These are phyloP conservation scores for Vigna reflexopilosa DNA, from an alignment of 306 rosid genomes.

Conservation along the genomic window DNA sequence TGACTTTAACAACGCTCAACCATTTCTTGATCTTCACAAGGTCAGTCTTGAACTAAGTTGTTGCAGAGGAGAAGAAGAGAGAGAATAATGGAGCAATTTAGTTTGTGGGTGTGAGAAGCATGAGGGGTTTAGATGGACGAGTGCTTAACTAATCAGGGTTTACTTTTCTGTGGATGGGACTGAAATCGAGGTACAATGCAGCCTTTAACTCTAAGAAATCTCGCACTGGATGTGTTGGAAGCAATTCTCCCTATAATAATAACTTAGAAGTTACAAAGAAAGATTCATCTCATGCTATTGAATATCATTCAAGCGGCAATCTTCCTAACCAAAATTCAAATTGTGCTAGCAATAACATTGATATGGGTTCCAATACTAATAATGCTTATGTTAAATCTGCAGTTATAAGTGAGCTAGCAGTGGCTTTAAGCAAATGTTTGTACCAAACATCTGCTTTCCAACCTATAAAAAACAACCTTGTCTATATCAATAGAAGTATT, in stretches of 20 bases:
- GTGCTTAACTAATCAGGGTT: no score
- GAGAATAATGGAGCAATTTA: no score
- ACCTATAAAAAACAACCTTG: constrained; percentile 53
- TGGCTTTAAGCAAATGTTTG: constrained; percentile 59
- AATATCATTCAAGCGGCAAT: constrained; percentile 66
- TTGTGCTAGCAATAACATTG: constrained; percentile 73
- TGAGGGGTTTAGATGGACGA: no score
- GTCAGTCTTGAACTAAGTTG: no score
- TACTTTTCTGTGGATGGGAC: no score
- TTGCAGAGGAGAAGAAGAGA: no score
- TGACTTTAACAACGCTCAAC: no score
- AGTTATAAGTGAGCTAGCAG: constrained; percentile 57
- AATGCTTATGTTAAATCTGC: constrained; percentile 59
- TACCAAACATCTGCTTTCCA: constrained; percentile 67
- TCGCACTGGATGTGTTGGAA: constrained; percentile 69
- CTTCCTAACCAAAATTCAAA: constrained; percentile 72
- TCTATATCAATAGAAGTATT: constrained; percentile 63
- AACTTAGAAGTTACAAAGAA: constrained; percentile 60
- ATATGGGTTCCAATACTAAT: constrained; percentile 78
- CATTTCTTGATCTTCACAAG: no score
- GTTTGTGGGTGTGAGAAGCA: no score
- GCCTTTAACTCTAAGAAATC: constrained; percentile 66
- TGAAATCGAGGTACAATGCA: constrained; percentile 62
- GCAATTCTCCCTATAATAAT: constrained; percentile 63
- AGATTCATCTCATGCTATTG: constrained; percentile 59